Conservation (phyloP, 108 stramenopile genomes). For the Stephanodiscus minutulus region DNA sequence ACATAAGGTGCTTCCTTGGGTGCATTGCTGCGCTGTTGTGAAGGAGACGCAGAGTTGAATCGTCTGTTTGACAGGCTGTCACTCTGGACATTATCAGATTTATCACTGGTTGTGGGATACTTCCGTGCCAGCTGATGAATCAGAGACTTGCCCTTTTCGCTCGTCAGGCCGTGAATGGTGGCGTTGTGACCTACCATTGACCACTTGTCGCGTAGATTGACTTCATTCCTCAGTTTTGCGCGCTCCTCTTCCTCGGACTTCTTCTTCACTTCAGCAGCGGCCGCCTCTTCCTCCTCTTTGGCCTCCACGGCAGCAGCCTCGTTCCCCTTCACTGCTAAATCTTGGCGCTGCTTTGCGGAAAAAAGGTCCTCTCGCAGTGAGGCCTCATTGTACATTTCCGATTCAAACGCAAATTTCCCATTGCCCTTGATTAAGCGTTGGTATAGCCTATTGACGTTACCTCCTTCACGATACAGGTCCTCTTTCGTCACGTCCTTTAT, state of each 20-base stretch:
- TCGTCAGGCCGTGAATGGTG: conserved; percentile 31
- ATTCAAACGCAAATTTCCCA: conserved; percentile 37
- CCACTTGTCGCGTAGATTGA: conserved; percentile 36
- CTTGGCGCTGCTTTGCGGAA: conserved; percentile 42
- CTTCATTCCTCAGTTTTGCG: conserved; percentile 26
- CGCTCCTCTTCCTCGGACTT: conserved; percentile 29
- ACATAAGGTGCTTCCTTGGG: too few species aligned
- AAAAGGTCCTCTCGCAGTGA: conserved; percentile 41
- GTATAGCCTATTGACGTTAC: conserved; percentile 49
- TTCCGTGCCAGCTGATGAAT: conserved; percentile 20
- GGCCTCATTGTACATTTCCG: conserved; percentile 37
- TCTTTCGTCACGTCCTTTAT: conserved; percentile 23
- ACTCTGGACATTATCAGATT: too few species aligned
- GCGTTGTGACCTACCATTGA: conserved; percentile 31
- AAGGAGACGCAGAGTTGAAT: too few species aligned
- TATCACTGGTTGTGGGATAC: too few species aligned
- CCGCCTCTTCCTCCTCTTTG: conserved; percentile 43
- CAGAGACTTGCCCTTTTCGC: conserved; percentile 22
- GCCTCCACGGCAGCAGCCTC: conserved; percentile 29
- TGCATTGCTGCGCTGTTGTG: too few species aligned
- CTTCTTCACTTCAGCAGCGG: conserved; percentile 19
- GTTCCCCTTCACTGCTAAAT: conserved; percentile 25
- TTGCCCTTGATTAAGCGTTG: conserved; percentile 54
- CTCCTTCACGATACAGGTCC: conserved; percentile 31
- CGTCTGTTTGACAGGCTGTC: too few species aligned